Conservation (phyloP, 345 rosid species). For the Geranium rotundifolium region DNA sequence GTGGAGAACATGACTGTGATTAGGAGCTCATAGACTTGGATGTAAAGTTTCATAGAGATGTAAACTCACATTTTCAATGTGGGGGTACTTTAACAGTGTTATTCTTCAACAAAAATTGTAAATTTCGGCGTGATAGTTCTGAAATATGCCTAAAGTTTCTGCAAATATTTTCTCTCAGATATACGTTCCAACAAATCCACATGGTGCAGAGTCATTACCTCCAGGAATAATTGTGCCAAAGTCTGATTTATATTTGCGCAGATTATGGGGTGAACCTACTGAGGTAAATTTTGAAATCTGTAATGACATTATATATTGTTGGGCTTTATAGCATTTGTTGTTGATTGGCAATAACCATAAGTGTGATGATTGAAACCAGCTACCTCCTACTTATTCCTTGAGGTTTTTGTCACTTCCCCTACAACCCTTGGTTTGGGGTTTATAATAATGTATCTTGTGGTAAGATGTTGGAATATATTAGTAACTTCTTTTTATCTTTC, state of each 20-base stretch:
- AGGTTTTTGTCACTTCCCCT: too few species aligned
- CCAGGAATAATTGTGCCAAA: conserved; percentile 75
- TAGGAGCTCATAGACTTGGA: neutral
- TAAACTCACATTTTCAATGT: too few species aligned
- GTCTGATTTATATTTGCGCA: conserved; percentile 70
- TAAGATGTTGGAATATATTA: too few species aligned
- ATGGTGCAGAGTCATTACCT: conserved; percentile 84
- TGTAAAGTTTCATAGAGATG: neutral
- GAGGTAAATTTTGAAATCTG: conserved; percentile 34
- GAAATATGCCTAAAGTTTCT: conserved; percentile 2
- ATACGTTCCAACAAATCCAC: conserved; percentile 78
- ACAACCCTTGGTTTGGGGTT: too few species aligned
- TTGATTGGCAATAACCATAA: too few species aligned
- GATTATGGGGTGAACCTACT: conserved; percentile 93
- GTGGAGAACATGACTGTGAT: neutral
- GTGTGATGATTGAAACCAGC: too few species aligned
- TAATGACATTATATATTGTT: too few species aligned
- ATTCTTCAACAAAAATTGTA: neutral
- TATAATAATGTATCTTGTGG: too few species aligned
- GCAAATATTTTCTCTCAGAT: conserved; percentile 34
- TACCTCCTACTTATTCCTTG: too few species aligned
- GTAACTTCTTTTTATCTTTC: too few species aligned
- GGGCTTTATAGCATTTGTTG: too few species aligned
- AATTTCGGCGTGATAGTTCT: neutral
- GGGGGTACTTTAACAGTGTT: neutral